phyloP scores from a whole-genome alignment of 1,284 basidiomycete genomes.

The Megacollybia platyphylla region DNA sequence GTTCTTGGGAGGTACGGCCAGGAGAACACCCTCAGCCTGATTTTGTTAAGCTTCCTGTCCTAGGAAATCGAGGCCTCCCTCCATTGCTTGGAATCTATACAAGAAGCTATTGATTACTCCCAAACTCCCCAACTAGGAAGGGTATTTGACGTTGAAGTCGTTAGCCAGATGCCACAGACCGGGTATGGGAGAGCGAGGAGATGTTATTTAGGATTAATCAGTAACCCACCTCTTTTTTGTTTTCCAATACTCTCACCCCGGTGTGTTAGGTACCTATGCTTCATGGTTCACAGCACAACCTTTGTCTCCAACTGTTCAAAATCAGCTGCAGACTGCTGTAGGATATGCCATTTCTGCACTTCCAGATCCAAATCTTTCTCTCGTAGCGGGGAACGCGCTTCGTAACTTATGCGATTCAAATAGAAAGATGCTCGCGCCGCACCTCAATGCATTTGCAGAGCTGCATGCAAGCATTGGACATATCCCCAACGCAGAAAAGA shows the following conservation, averaged over 20 bases:
- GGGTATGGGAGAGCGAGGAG: constrained; percentile 57
- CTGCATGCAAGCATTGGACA: constrained; percentile 64
- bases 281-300: constrained; percentile 67
- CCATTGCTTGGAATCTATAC: constrained; percentile 74
- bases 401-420: constrained; percentile 83
- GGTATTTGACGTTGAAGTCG: constrained; percentile 59
- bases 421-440: constrained; percentile 62
- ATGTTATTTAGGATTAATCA: constrained; percentile 62
- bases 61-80: constrained; percentile 78
- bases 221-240: constrained; percentile 21
- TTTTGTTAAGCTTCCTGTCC: constrained; percentile 1
- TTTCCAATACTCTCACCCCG: not conserved
- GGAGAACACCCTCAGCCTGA: not conserved
- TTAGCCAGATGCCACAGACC: constrained; percentile 52
- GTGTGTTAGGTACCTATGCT: constrained; percentile 57
- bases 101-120: constrained; percentile 76
- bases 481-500: constrained; percentile 76
- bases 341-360: constrained; percentile 66
- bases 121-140: constrained; percentile 49
- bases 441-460: constrained; percentile 74
- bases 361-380: constrained; percentile 48
- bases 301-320: constrained; percentile 17
- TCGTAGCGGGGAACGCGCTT: constrained; percentile 68
- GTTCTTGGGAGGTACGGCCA: constrained; percentile 9
- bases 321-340: constrained; percentile 45